Evolutionary conservation across 176 grass and related monocot genomes (phyloP), one percentile per base, ranked within the genome.

Genomic region (Cenchrus fungigraminus): DNA sequence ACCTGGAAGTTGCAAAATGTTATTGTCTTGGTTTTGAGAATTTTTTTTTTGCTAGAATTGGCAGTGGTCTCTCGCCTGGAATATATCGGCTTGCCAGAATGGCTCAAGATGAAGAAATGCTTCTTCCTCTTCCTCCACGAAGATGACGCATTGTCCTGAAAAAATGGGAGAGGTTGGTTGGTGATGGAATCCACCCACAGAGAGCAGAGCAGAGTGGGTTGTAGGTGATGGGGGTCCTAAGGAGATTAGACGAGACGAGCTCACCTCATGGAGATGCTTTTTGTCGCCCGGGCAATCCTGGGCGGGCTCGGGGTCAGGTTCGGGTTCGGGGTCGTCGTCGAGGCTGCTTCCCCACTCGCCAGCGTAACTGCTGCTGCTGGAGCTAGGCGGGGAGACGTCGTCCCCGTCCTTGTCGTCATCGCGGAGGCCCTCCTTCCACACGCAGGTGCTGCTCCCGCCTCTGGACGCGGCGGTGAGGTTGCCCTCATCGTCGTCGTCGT

Each of bases 91-190:
- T 94, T 99, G 80, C 97, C 93, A 58, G 97, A 94, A 71, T 99
- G 87, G 86, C 97, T 99, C 84, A 96, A 70, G 44, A 99, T 89
- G 75, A 99, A 95, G 81, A 96, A 96, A 85, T 99, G 97, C 2
- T 99, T 99, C 74, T 96, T 99, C 86, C 97, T 78, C 72, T 94
- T 99, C 82, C 97, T 92, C 97, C 97, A 99, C 20, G 97, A 92
- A 94, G 88, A 73, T 57, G 97, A 99, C 42, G 83, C 84, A 82
- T 99, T 91, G 67, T 96, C 93, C 97, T 99, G 86, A 28, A 91
- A 91, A 45, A 45, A 80, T 37, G 22, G 25, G 70, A 25, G 37
- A 40, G 37, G 70, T n/a, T 5, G 68, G 5, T 68, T 42, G 2
- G 59, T 25, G 59, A 65, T 34, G 22, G 22, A 65, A 22, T 45